Conservation (phyloP, 2,329 filamentous ascomycete species). For the Penicillium sp. region DNA sequence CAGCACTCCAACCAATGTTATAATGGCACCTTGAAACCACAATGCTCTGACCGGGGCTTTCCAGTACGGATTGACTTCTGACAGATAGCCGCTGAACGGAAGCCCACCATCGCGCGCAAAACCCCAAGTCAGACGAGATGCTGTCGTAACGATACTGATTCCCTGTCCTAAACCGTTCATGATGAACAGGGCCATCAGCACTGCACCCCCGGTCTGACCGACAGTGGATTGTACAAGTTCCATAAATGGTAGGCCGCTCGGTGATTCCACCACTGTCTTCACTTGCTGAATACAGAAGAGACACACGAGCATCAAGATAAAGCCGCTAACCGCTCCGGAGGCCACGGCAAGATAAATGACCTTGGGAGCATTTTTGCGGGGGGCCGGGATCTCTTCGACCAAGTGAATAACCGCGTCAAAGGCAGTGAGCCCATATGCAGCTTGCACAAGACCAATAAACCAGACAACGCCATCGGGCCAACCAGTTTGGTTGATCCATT, state of each 20-base stretch:
- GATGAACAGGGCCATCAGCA: conserved; percentile 55
- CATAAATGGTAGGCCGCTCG: conserved; percentile 49
- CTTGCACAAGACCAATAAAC: conserved; percentile 58
- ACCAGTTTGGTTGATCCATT: conserved; percentile 52
- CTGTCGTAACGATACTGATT: conserved; percentile 52
- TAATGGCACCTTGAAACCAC: conserved; percentile 51
- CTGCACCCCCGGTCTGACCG: conserved; percentile 42
- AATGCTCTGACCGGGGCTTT: conserved; percentile 53
- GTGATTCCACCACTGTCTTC: conserved; percentile 38
- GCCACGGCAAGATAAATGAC: conserved; percentile 54
- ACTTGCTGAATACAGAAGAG: conserved; percentile 52
- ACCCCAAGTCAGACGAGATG: conserved; percentile 54
- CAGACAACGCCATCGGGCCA: conserved; percentile 57
- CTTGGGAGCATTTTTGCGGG: conserved; percentile 52
- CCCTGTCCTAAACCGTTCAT: conserved; percentile 56
- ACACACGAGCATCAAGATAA: conserved; percentile 53
- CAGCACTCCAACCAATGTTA: conserved; percentile 52
- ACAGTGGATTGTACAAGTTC: conserved; percentile 44
- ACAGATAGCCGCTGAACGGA: conserved; percentile 47
- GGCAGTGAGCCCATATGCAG: conserved; percentile 56
- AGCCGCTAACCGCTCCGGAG: conserved; percentile 48
- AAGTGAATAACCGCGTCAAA: conserved; percentile 60
- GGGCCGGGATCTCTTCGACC: conserved; percentile 56
- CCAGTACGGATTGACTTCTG: conserved; percentile 48
- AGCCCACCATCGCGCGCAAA: conserved; percentile 54